Conservation (phyloP, 2,329 filamentous ascomycete genomes). For the Trichoderma atrobrunneum region DNA sequence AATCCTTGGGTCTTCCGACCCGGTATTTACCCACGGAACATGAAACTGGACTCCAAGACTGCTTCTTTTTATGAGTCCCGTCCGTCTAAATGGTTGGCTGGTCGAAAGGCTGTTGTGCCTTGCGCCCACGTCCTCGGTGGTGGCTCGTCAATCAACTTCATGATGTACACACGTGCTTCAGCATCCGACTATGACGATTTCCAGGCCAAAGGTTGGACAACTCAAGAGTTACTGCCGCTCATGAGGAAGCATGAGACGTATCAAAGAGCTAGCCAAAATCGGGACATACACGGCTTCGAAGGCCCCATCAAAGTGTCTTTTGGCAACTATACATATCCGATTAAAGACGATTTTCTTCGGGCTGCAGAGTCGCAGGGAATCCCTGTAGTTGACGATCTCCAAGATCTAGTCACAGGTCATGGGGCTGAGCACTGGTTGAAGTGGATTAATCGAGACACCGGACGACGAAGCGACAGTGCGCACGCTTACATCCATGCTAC, state of each 20-base stretch:
- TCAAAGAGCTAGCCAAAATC: conserved; percentile 23
- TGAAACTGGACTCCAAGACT: conserved; percentile 21
- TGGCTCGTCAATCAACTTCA: conserved; percentile 27
- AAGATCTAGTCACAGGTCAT: conserved; percentile 42
- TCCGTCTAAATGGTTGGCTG: conserved; percentile 20
- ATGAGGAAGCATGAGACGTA: conserved; percentile 28
- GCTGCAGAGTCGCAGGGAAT: conserved; percentile 47
- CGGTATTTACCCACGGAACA: conserved; percentile 19
- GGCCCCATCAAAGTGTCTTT: conserved; percentile 52
- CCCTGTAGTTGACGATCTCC: conserved; percentile 48
- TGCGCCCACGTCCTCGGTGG: conserved; percentile 26
- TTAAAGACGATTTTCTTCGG: conserved; percentile 48
- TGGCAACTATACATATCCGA: conserved; percentile 40
- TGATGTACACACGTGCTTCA: conserved; percentile 27
- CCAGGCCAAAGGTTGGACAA: conserved; percentile 23
- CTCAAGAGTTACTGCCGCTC: conserved; percentile 24
- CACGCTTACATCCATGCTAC: conserved; percentile 32
- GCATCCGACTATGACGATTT: conserved; percentile 25
- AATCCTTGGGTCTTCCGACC: conserved; percentile 23
- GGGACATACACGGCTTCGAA: conserved; percentile 42
- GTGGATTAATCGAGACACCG: conserved; percentile 36
- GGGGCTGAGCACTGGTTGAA: conserved; percentile 39
- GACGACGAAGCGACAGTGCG: conserved; percentile 27
- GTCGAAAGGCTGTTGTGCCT: conserved; percentile 20
- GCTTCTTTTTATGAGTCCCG: conserved; percentile 23